phyloP scores from a whole-genome alignment of 2,329 filamentous ascomycete genomes.

The Parastagonospora avenae region DNA sequence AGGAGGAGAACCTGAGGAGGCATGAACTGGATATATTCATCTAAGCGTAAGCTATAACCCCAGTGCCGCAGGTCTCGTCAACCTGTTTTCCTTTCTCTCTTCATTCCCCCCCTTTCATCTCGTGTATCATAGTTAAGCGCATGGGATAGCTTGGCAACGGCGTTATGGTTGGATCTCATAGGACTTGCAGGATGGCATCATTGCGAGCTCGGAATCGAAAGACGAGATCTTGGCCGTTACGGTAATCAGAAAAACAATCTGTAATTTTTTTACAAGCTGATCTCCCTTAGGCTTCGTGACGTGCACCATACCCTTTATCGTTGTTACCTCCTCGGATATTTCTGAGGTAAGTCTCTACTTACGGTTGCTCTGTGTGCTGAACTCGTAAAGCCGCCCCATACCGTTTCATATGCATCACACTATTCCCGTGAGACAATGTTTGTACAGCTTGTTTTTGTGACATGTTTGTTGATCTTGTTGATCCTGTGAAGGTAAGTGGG shows the following conservation, averaged over 20 bases:
- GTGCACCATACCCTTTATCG: constrained; percentile 2
- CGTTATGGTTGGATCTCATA: background rate
- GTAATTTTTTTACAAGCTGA: constrained; percentile 25
- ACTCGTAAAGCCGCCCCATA: background rate
- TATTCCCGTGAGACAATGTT: background rate
- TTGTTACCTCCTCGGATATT: constrained; percentile 1
- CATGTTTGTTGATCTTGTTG: too few relatives aligned
- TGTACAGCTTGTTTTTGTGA: too few relatives aligned
- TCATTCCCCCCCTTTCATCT: background rate
- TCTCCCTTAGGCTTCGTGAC: constrained; percentile 22
- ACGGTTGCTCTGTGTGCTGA: constrained; percentile 7
- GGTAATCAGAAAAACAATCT: constrained; percentile 32
- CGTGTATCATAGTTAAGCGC: constrained; percentile 6
- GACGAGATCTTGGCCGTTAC: constrained; percentile 9
- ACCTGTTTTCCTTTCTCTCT: background rate
- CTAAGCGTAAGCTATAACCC: constrained; percentile 50
- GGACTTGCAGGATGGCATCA: background rate
- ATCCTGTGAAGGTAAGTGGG: too few relatives aligned
- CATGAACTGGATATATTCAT: constrained; percentile 84
- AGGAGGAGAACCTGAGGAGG: constrained; percentile 78
- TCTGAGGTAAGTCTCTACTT: constrained; percentile 16
- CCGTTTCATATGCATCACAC: too few relatives aligned
- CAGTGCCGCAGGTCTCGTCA: background rate
- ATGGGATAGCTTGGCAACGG: constrained; percentile 4
- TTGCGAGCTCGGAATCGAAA: background rate